These are phyloP conservation scores for Boletus coccyginus DNA, from an alignment of 768 basidiomycete genomes.

Conservation along the genomic window DNA sequence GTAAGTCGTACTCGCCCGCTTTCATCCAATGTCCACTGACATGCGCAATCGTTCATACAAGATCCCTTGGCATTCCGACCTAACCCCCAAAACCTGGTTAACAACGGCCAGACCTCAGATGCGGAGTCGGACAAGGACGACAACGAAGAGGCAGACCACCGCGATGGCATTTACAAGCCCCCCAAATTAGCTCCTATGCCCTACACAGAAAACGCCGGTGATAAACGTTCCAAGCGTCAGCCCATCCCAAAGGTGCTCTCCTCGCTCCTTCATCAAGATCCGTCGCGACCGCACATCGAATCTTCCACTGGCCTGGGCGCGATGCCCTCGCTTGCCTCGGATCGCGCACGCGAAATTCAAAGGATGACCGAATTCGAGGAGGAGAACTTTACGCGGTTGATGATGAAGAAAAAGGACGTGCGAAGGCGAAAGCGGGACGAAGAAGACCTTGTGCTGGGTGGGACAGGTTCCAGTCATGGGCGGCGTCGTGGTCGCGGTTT, in stretches of 20 bases:
- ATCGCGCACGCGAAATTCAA: conserved; percentile 75
- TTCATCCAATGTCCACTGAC: background rate
- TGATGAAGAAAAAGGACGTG: conserved; percentile 87
- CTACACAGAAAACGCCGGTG: conserved; percentile 59
- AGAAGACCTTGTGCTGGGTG: conserved; percentile 84
- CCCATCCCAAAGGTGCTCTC: conserved; percentile 65
- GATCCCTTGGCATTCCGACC: conserved; percentile 93
- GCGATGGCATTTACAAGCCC: conserved; percentile 71
- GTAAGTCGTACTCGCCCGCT: conserved; percentile 36
- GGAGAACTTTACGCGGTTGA: conserved; percentile 86
- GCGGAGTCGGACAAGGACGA: conserved; percentile 32
- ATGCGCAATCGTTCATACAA: conserved; percentile 29
- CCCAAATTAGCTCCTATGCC: conserved; percentile 89
- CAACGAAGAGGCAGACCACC: conserved; percentile 16
- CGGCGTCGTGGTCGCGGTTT: conserved; percentile 65
- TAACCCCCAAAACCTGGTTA: conserved; percentile 74
- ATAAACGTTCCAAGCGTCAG: conserved; percentile 44
- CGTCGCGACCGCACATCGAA: conserved; percentile 65
- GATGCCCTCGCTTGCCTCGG: conserved; percentile 51
- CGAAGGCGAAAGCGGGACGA: conserved; percentile 75
- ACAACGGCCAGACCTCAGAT: conserved; percentile 34
- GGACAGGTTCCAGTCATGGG: conserved; percentile 53
- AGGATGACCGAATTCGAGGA: conserved; percentile 89
- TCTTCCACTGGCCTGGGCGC: conserved; percentile 71
- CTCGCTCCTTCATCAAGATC: conserved; percentile 48